phyloP scores from a whole-genome alignment of 805 yeast species.

The Ogataea methylovora region DNA sequence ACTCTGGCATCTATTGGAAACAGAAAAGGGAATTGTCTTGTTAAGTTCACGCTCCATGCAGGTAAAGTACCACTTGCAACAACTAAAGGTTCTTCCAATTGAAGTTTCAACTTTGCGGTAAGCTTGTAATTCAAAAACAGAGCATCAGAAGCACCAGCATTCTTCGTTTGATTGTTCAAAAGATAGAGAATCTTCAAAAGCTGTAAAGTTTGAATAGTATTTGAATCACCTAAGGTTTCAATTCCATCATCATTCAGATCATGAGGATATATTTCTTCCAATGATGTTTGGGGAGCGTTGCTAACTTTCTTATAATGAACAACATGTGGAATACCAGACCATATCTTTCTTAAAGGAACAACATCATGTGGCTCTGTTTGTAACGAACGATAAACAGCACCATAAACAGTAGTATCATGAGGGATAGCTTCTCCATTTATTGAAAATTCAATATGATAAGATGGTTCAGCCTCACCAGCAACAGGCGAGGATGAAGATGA shows the following conservation, averaged over 20 bases:
- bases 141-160: constrained; percentile 21
- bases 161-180: constrained; percentile 23
- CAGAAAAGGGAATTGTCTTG: constrained; percentile 69
- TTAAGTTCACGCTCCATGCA: constrained; percentile 71
- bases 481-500: constrained; percentile 5
- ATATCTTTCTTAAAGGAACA: constrained; percentile 43
- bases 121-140: constrained; percentile 69
- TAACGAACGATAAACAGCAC: constrained; percentile 54
- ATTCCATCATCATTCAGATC: constrained; percentile 20
- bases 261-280: constrained; percentile 23
- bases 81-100: constrained; percentile 80
- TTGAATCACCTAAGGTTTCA: constrained; percentile 23
- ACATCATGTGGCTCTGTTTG: constrained; percentile 29
- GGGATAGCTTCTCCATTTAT: constrained; percentile 53
- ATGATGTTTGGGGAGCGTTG: constrained; percentile 13
- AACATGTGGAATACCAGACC: constrained; percentile 48
- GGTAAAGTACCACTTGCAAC: constrained; percentile 86
- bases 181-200: constrained; percentile 41
- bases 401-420: constrained; percentile 64
- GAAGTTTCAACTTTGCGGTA: constrained; percentile 79
- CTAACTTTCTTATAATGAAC: constrained; percentile 37
- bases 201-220: constrained; percentile 33
- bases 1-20: constrained; percentile 80
- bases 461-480: constrained; percentile 9
- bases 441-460: constrained; percentile 44